Percentiles rank a stretch among this genome's conserved stretches.
Evolutionary conservation across 2,329 filamentous ascomycete genomes (phyloP).

Genomic region (Penicillium italicum): DNA sequence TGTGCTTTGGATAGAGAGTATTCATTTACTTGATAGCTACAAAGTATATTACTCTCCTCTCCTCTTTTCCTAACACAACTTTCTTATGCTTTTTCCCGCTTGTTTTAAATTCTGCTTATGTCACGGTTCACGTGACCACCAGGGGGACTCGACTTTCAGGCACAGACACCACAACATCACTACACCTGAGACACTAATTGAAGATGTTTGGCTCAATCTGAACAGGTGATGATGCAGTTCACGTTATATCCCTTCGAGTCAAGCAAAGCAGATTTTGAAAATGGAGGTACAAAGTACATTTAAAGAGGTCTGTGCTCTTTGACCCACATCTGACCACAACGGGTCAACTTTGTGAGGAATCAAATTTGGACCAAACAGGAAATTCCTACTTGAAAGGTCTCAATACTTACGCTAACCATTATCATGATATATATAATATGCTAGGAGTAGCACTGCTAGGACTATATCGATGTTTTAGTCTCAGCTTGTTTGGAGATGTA

Average conservation of each 20-base stretch:
- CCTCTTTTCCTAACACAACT: neutral
- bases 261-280: neutral
- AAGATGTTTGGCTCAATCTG: neutral
- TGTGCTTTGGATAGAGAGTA: neutral
- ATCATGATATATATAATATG: neutral
- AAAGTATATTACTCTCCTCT: neutral
- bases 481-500: neutral
- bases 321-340: neutral
- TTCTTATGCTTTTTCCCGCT: slow-evolving; percentile 20
- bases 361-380: neutral
- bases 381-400: neutral
- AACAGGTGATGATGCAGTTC: neutral
- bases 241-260: neutral
- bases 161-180: neutral
- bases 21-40: neutral
- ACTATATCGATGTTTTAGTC: neutral
- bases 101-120: slow-evolving; percentile 19
- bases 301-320: neutral
- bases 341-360: neutral
- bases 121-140: slow-evolving; percentile 11
- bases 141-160: slow-evolving; percentile 4
- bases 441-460: neutral
- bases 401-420: neutral
- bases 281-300: neutral
- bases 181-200: neutral